These are phyloP conservation scores for Flaveria trinervia DNA, from an alignment of 129 eudicot genomes.

Conservation along the genomic window DNA sequence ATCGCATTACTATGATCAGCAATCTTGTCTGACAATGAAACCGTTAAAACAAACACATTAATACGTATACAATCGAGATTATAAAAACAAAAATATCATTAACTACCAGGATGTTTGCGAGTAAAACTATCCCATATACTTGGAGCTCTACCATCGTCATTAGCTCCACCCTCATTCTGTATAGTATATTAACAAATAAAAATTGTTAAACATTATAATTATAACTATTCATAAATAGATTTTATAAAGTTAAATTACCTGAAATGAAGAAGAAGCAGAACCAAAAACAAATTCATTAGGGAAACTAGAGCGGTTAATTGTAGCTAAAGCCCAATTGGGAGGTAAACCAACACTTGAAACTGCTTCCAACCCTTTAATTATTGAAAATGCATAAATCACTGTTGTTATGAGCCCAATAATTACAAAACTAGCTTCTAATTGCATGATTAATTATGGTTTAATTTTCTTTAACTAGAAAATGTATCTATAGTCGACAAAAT, in stretches of 20 bases:
- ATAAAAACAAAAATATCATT: neutral
- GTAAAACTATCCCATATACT: slow-evolving; percentile 60
- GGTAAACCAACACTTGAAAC: slow-evolving; percentile 35
- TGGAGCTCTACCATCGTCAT: slow-evolving; percentile 55
- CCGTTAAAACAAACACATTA: neutral
- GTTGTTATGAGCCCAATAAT: slow-evolving; percentile 21
- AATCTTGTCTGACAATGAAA: slow-evolving; percentile 37
- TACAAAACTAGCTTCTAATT: slow-evolving; percentile 6
- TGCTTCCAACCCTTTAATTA: slow-evolving; percentile 32
- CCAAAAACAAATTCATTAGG: slow-evolving; percentile 57
- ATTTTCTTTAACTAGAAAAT: neutral
- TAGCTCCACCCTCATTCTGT: slow-evolving; percentile 61
- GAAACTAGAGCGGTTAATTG: slow-evolving; percentile 50
- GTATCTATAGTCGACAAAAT: slow-evolving; percentile 12
- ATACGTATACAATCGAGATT: neutral
- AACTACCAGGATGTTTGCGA: slow-evolving; percentile 45
- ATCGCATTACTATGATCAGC: slow-evolving; percentile 41
- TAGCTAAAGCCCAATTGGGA: slow-evolving; percentile 39
- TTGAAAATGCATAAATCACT: slow-evolving; percentile 12
- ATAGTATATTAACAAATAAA: neutral
- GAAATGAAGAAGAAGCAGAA: slow-evolving; percentile 54
- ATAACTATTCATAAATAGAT: neutral
- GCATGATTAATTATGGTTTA: slow-evolving; percentile 22
- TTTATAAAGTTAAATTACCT: slow-evolving; percentile 27
- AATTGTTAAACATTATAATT: neutral